Conservation (phyloP, 192 early-diverging fungal species). For the Powellomyces hirtus region DNA sequence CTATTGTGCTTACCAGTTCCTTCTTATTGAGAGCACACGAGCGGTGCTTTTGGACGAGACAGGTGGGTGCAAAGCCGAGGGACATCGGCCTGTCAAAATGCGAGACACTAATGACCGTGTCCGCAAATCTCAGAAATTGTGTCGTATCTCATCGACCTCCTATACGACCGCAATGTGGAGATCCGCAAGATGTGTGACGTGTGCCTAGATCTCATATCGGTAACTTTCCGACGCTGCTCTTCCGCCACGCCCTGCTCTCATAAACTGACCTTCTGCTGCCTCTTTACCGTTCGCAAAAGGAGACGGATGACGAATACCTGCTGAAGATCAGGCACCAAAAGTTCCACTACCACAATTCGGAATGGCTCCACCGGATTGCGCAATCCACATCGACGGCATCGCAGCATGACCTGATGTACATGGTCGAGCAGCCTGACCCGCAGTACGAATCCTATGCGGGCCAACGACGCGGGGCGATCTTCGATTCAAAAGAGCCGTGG, state of each 20-base stretch:
- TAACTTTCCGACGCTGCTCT: slow-evolving; percentile 32
- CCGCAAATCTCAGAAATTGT: slow-evolving; percentile 43
- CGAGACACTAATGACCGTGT: too few species aligned
- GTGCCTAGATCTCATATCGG: slow-evolving; percentile 55
- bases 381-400: slow-evolving; percentile 27
- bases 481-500: slow-evolving; percentile 5
- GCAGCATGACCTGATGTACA: not conserved
- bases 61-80: too few species aligned
- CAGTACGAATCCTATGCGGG: slow-evolving; percentile 1
- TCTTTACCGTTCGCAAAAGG: slow-evolving; percentile 29
- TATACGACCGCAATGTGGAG: slow-evolving; percentile 58
- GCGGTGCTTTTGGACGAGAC: slow-evolving; percentile 41
- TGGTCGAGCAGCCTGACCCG: slow-evolving; percentile 1
- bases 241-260: not conserved
- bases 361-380: slow-evolving; percentile 49
- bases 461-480: slow-evolving; percentile 11
- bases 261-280: not conserved
- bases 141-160: slow-evolving; percentile 53
- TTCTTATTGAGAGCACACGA: slow-evolving; percentile 44
- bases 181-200: slow-evolving; percentile 57
- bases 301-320: slow-evolving; percentile 55
- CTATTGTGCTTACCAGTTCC: slow-evolving; percentile 53
- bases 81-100: too few species aligned
- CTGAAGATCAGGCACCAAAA: slow-evolving; percentile 51
- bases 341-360: slow-evolving; percentile 60